Conservation (phyloP, 768 basidiomycete genomes). For the Tulasnella calospora region DNA sequence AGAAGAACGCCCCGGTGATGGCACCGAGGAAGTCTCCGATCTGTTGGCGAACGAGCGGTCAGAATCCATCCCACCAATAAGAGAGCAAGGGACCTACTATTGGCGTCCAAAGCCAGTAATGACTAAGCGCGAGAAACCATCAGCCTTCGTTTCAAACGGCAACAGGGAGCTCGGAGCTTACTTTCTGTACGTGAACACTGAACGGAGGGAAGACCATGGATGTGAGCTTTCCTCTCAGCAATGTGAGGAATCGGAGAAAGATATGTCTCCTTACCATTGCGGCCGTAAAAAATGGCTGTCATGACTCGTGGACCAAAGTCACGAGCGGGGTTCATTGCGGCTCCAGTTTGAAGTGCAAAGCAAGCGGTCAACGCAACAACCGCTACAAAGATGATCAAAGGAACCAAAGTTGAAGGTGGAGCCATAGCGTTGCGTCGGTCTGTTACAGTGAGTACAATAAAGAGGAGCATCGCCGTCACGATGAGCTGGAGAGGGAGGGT, state of each 20-base stretch:
- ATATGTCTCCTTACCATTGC: conserved; percentile 48
- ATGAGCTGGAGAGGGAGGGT: conserved; percentile 44
- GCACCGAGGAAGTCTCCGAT: conserved; percentile 46
- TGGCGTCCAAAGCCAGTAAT: conserved; percentile 74
- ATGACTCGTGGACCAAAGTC: conserved; percentile 65
- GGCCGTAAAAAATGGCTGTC: conserved; percentile 47
- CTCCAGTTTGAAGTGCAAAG: conserved; percentile 63
- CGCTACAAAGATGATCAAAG: conserved; percentile 52
- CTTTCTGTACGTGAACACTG: conserved; percentile 24
- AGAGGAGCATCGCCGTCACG: conserved; percentile 50
- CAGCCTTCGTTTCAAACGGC: not conserved
- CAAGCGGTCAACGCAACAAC: conserved; percentile 54
- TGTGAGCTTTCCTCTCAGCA: not conserved
- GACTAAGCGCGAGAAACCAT: conserved; percentile 36
- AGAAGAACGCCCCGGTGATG: conserved; percentile 47
- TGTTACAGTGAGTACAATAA: conserved; percentile 50
- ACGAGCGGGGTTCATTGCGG: conserved; percentile 65
- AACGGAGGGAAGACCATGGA: not conserved
- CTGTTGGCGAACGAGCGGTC: not conserved
- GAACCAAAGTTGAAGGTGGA: conserved; percentile 48
- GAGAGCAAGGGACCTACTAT: conserved; percentile 10
- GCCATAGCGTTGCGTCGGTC: conserved; percentile 49
- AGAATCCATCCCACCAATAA: not conserved
- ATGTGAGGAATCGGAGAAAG: not conserved
- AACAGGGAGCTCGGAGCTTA: not conserved